phyloP scores from a whole-genome alignment of 345 rosid genomes.

The Aethionema arabicum region DNA sequence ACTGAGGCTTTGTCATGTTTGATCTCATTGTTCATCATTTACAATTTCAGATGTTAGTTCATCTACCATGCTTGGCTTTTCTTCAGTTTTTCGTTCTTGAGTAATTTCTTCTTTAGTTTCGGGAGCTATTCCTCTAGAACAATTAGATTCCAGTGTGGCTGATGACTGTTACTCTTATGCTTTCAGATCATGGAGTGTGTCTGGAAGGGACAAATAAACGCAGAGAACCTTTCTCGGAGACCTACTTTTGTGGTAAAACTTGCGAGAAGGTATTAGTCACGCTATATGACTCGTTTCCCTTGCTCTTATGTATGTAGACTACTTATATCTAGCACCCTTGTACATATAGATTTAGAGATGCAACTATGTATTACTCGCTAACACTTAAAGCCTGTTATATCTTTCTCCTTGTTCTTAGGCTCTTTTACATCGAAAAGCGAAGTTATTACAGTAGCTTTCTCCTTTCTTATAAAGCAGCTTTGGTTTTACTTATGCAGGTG shows the following conservation, averaged over 20 bases:
- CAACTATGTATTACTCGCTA: not conserved
- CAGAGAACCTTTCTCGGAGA: slow-evolving; percentile 45
- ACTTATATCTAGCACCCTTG: too few species aligned
- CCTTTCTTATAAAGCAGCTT: slow-evolving; percentile 17
- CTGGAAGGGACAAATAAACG: slow-evolving; percentile 38
- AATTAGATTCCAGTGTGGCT: slow-evolving; percentile 19
- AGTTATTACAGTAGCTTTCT: slow-evolving; percentile 1
- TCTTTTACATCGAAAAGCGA: slow-evolving; percentile 20
- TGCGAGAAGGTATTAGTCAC: slow-evolving; percentile 64
- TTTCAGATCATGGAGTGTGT: slow-evolving; percentile 77
- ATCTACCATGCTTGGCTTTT: slow-evolving; percentile 17
- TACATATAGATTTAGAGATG: not conserved
- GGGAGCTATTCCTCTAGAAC: slow-evolving; percentile 1
- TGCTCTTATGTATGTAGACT: too few species aligned
- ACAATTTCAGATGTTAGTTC: slow-evolving; percentile 19
- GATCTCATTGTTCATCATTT: slow-evolving; percentile 10
- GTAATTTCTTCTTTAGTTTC: slow-evolving; percentile 3
- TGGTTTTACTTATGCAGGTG: slow-evolving; percentile 53
- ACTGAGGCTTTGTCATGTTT: slow-evolving; percentile 3
- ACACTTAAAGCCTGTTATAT: not conserved
- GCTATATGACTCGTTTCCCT: not conserved
- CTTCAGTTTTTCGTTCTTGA: slow-evolving; percentile 22
- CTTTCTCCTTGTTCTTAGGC: slow-evolving; percentile 3
- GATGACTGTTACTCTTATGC: slow-evolving; percentile 29
- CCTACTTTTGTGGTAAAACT: slow-evolving; percentile 67